These are phyloP conservation scores for Dipodascopsis uninucleata DNA, from an alignment of 805 yeast species.

Conservation along the genomic window DNA sequence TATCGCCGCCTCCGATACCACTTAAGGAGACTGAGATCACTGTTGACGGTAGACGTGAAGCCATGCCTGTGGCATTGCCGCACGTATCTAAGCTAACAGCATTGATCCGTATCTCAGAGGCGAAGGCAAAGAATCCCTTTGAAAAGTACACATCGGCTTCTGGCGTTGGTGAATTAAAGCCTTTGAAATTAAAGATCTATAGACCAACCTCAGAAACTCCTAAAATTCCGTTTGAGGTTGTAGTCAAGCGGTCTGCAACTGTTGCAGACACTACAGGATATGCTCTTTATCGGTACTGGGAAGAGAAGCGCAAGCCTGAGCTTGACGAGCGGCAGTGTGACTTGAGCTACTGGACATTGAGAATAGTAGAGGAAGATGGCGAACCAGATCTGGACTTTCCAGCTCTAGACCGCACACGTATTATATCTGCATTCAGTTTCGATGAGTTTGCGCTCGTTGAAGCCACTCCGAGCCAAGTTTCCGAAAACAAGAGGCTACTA, in stretches of 20 bases:
- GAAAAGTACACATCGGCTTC: constrained; percentile 38
- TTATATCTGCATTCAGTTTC: constrained; percentile 67
- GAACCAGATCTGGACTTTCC: constrained; percentile 90
- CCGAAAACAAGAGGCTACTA: constrained; percentile 42
- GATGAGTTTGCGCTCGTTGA: constrained; percentile 74
- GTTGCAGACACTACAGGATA: constrained; percentile 58
- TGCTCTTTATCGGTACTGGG: constrained; percentile 40
- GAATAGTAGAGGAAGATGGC: constrained; percentile 89
- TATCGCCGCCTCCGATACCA: not conserved
- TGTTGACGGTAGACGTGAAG: not conserved
- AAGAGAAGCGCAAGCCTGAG: constrained; percentile 31
- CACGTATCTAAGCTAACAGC: constrained; percentile 27
- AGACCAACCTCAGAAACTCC: constrained; percentile 36
- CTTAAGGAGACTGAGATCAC: not conserved
- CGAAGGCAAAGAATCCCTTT: constrained; percentile 35
- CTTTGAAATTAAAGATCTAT: constrained; percentile 36
- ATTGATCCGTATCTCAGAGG: constrained; percentile 34
- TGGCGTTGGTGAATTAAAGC: constrained; percentile 36
- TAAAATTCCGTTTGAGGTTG: constrained; percentile 34
- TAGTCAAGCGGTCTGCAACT: constrained; percentile 39
- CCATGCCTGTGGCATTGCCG: constrained; percentile 1
- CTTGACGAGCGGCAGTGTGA: constrained; percentile 38
- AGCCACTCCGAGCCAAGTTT: constrained; percentile 43
- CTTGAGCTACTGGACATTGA: constrained; percentile 71
- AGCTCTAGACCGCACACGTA: constrained; percentile 65